A percentile compares a stretch with the other conserved stretches of the same genome.
Evolutionary conservation across 2,329 filamentous ascomycete genomes (phyloP).

Genomic region (Sclerotinia trifoliorum): DNA sequence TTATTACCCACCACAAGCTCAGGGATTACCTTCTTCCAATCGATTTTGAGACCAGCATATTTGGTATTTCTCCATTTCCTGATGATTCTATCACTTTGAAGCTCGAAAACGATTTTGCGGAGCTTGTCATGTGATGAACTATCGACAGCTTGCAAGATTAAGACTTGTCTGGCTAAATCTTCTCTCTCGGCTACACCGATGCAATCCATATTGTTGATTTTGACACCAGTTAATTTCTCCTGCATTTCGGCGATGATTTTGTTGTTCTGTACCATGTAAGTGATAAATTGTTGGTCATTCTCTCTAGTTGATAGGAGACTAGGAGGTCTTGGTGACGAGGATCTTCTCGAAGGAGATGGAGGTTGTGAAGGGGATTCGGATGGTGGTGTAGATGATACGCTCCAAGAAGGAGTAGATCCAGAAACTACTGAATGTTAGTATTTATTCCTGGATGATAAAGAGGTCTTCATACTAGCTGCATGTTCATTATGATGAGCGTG

Average conservation of each 20-base stretch:
- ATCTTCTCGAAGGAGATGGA: not conserved
- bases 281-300: not conserved
- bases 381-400: not conserved
- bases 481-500: not conserved
- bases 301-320: not conserved
- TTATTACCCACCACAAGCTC: not conserved
- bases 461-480: not conserved
- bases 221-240: not conserved
- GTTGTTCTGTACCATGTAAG: not conserved
- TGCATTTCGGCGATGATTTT: not conserved
- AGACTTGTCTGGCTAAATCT: not conserved
- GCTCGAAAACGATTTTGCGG: no score
- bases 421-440: no score
- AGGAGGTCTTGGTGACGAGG: not conserved
- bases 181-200: not conserved
- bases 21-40: not conserved
- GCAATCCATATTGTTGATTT: not conserved
- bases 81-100: no score
- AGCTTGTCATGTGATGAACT: not conserved
- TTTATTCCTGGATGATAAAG: no score
- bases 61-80: not conserved
- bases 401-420: not conserved
- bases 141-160: not conserved
- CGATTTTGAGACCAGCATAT: not conserved
- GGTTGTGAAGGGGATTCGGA: not conserved